phyloP scores from a whole-genome alignment of 257 asterid species.

The Solanum okadae region DNA sequence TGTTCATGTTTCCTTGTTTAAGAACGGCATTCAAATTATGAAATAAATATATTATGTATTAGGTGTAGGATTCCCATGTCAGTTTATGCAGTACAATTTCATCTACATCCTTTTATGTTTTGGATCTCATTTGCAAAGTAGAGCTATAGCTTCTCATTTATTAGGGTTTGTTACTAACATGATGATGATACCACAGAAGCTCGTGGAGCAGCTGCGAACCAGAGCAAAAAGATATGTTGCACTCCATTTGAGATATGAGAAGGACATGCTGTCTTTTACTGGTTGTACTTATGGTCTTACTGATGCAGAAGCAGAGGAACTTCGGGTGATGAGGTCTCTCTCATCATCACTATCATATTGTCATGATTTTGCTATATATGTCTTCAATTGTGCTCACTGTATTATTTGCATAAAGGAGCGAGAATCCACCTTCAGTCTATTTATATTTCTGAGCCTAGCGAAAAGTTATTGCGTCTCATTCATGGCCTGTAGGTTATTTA shows the following conservation, averaged over 20 bases:
- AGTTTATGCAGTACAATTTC: background rate
- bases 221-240: conserved; percentile 73
- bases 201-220: conserved; percentile 73
- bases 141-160: conserved; percentile 56
- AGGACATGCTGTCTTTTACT: conserved; percentile 95
- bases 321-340: conserved; percentile 70
- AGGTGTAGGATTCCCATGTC: background rate
- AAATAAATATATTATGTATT: background rate
- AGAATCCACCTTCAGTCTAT: background rate
- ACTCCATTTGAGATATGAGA: conserved; percentile 90
- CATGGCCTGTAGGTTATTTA: background rate
- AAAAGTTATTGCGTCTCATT: background rate
- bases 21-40: background rate
- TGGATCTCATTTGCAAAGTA: conserved; percentile 44
- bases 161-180: conserved; percentile 69
- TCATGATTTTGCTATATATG: background rate
- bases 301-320: conserved; percentile 76
- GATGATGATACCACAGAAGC: conserved; percentile 92
- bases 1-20: background rate
- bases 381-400: background rate
- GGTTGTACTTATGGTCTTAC: conserved; percentile 90
- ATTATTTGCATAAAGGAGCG: background rate
- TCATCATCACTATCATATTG: background rate
- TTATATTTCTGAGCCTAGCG: background rate
- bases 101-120: conserved; percentile 9